A percentile compares a stretch with the other conserved stretches of the same genome.
phyloP scores from a whole-genome alignment of 2,329 filamentous ascomycete species.

The Stagonosporopsis rhizophila region DNA sequence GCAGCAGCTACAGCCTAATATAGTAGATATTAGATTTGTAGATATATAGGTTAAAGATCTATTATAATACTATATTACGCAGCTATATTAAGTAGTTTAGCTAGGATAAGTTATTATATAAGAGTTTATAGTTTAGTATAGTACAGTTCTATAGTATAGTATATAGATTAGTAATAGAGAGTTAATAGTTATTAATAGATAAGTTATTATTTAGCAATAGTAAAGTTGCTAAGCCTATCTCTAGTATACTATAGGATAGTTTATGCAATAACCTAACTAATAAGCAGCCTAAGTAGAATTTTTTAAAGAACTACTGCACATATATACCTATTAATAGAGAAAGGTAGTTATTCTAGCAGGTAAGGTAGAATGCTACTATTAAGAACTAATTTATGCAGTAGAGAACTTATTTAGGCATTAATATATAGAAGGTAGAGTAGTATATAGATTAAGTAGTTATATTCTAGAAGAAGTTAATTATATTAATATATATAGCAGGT shows the following conservation, averaged over 20 bases:
- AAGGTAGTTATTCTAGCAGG: background rate
- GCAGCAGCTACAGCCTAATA: conserved; percentile 14
- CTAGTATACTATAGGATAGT: too few species aligned
- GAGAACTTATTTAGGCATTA: background rate
- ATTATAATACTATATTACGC: conserved; percentile 20
- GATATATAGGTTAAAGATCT: conserved; percentile 18
- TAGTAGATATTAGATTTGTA: conserved; percentile 23
- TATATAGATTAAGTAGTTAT: background rate
- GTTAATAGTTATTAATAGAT: too few species aligned
- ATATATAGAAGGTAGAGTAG: background rate
- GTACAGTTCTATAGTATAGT: too few species aligned
- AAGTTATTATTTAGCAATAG: too few species aligned
- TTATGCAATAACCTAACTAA: background rate
- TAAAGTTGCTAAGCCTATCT: too few species aligned
- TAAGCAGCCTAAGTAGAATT: background rate
- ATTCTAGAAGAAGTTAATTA: background rate
- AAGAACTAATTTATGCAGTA: too few species aligned
- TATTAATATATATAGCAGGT: background rate
- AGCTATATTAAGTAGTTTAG: conserved; percentile 15
- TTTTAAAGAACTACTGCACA: background rate
- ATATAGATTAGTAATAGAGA: too few species aligned
- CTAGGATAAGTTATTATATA: background rate
- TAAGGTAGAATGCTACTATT: too few species aligned
- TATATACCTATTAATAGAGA: background rate
- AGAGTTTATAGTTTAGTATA: too few species aligned